A percentile compares a stretch with the other conserved stretches of the same genome.
Evolutionary conservation across 2,329 filamentous ascomycete genomes (phyloP).

Genomic region (Microdochium paspali): DNA sequence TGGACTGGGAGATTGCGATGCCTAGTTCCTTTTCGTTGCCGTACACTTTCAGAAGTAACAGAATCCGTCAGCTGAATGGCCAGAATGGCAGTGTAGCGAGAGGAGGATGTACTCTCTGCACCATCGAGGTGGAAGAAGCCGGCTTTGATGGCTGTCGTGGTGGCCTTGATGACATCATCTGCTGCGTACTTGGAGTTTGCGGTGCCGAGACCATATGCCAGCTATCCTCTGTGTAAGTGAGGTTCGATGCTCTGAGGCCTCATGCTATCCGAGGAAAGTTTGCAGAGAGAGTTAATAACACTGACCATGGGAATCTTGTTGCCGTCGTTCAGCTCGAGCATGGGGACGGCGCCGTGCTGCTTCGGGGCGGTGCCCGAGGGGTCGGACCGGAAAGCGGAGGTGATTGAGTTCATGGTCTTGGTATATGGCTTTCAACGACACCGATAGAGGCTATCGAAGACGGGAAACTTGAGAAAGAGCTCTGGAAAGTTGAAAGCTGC

Average conservation of each 20-base stretch:
- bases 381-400: conserved; percentile 26
- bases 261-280: too few relatives aligned
- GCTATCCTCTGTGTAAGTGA: conserved; percentile 25
- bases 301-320: conserved; percentile 64
- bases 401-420: conserved; percentile 33
- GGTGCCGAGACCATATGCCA: conserved; percentile 66
- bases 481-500: too few relatives aligned
- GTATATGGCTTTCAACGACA: too few relatives aligned
- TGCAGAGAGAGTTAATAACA: too few relatives aligned
- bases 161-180: conserved; percentile 35
- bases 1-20: conserved; percentile 57
- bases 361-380: conserved; percentile 28
- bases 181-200: conserved; percentile 55
- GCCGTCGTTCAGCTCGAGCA: conserved; percentile 64
- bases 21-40: conserved; percentile 63
- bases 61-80: too few relatives aligned
- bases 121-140: conserved; percentile 68
- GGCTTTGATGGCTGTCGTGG: conserved; percentile 55
- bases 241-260: conserved; percentile 1
- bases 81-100: too few relatives aligned
- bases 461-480: not conserved
- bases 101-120: conserved; percentile 55
- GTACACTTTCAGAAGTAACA: conserved; percentile 47
- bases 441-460: too few relatives aligned
- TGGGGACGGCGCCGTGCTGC: conserved; percentile 36